Conservation (phyloP, 805 yeast genomes). For the Saturnispora silvae region DNA sequence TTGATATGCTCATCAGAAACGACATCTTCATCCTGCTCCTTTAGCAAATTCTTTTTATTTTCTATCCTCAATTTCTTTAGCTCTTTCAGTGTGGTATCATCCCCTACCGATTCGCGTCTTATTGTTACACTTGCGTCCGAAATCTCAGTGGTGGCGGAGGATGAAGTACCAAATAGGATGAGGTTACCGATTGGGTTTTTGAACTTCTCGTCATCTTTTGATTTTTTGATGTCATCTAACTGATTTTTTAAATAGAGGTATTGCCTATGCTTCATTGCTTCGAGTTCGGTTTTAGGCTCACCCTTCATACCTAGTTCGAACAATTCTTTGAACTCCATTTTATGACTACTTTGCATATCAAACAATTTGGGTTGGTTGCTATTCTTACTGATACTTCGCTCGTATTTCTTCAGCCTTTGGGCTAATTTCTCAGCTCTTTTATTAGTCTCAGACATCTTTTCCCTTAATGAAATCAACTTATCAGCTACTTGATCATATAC, state of each 20-base stretch:
- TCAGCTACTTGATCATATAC: too few species aligned
- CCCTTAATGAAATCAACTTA: slow-evolving; percentile 21
- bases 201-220: background rate
- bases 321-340: slow-evolving; percentile 33
- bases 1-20: background rate
- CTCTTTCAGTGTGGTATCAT: too few species aligned
- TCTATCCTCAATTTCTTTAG: too few species aligned
- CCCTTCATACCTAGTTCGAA: slow-evolving; percentile 23
- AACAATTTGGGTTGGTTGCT: too few species aligned
- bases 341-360: slow-evolving; percentile 28
- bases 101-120: too few species aligned
- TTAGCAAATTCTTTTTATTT: slow-evolving; percentile 10
- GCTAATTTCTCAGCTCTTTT: background rate
- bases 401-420: background rate
- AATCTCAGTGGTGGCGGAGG: background rate
- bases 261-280: slow-evolving; percentile 18
- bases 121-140: too few species aligned
- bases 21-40: background rate
- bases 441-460: slow-evolving; percentile 24
- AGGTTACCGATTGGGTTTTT: slow-evolving; percentile 2
- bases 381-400: background rate
- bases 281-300: slow-evolving; percentile 8
- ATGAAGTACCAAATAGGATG: too few species aligned
- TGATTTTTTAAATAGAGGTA: slow-evolving; percentile 20
- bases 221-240: slow-evolving; percentile 15